phyloP scores from a whole-genome alignment of 2,329 filamentous ascomycete species.

The Geosmithia putterillii region DNA sequence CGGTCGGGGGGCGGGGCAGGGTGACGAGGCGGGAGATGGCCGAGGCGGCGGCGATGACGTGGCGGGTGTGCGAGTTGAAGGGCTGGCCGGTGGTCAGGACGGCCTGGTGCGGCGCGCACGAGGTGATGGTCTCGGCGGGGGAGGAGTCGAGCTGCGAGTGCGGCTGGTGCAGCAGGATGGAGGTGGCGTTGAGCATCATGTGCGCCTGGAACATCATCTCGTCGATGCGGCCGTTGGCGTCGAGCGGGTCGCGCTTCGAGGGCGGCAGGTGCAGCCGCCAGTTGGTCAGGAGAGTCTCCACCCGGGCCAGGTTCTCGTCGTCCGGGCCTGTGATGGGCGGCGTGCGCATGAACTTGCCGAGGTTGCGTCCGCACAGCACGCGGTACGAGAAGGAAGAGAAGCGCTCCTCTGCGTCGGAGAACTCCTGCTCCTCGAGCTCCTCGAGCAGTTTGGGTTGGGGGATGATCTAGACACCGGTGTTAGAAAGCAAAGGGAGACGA shows the following conservation, averaged over 20 bases:
- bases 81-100: slow-evolving; percentile 35
- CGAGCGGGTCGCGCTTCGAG: slow-evolving; percentile 53
- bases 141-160: slow-evolving; percentile 61
- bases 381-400: slow-evolving; percentile 83
- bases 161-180: slow-evolving; percentile 69
- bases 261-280: slow-evolving; percentile 72
- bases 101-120: slow-evolving; percentile 50
- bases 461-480: slow-evolving; percentile 32
- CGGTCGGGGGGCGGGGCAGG: slow-evolving; percentile 46
- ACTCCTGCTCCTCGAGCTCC: slow-evolving; percentile 67
- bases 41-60: slow-evolving; percentile 68
- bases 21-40: slow-evolving; percentile 65
- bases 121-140: slow-evolving; percentile 44
- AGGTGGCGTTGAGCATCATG: slow-evolving; percentile 57
- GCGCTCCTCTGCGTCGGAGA: slow-evolving; percentile 45
- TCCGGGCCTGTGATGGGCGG: slow-evolving; percentile 37
- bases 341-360: slow-evolving; percentile 60
- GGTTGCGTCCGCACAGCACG: slow-evolving; percentile 66
- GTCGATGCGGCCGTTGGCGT: slow-evolving; percentile 60
- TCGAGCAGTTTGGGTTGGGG: slow-evolving; percentile 50
- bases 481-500: neutral
- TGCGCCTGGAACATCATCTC: slow-evolving; percentile 88
- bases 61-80: slow-evolving; percentile 60
- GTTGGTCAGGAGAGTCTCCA: slow-evolving; percentile 48
- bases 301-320: slow-evolving; percentile 36